Percentiles rank a stretch among this genome's conserved stretches.
These are phyloP conservation scores for Obba rivulosa DNA, from an alignment of 768 basidiomycete genomes.

Conservation along the genomic window DNA sequence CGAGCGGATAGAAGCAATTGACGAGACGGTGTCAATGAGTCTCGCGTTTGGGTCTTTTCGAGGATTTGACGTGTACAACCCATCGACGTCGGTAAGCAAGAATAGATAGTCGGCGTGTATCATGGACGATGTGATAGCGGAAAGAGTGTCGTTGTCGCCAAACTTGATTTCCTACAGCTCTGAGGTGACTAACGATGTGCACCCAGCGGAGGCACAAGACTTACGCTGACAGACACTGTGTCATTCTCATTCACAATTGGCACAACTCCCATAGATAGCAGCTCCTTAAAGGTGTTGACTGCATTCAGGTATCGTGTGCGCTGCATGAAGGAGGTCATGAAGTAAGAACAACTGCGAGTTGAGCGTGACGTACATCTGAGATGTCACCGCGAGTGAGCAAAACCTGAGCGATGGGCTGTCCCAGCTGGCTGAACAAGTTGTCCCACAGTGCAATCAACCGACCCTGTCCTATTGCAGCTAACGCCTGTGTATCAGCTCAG, in stretches of 20 bases:
- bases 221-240: conserved; percentile 92
- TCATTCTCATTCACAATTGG: conserved; percentile 99
- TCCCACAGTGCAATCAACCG: conserved; percentile 96
- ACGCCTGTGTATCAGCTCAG: conserved; percentile 51
- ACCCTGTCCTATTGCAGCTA: conserved; percentile 97
- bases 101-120: conserved; percentile 97
- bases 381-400: conserved; percentile 94
- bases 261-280: conserved; percentile 89
- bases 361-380: conserved; percentile 67
- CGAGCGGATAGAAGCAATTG: conserved; percentile 72
- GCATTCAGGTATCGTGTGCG: conserved; percentile 95
- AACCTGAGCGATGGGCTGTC: conserved; percentile 94
- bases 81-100: conserved; percentile 93
- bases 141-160: conserved; percentile 97
- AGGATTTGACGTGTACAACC: conserved; percentile 93
- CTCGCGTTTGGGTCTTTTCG: conserved; percentile 81
- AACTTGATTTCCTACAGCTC: conserved; percentile 92
- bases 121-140: conserved; percentile 96
- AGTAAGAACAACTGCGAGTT: neutral
- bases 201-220: conserved; percentile 24
- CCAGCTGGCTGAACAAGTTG: conserved; percentile 89
- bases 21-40: conserved; percentile 77
- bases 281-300: conserved; percentile 89
- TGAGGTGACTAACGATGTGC: neutral
- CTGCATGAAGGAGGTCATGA: conserved; percentile 33